A percentile compares a stretch with the other conserved stretches of the same genome.
These are phyloP conservation scores for Eutreptiella sp. DNA, from an alignment of 208 protist genomes.

Conservation along the genomic window DNA sequence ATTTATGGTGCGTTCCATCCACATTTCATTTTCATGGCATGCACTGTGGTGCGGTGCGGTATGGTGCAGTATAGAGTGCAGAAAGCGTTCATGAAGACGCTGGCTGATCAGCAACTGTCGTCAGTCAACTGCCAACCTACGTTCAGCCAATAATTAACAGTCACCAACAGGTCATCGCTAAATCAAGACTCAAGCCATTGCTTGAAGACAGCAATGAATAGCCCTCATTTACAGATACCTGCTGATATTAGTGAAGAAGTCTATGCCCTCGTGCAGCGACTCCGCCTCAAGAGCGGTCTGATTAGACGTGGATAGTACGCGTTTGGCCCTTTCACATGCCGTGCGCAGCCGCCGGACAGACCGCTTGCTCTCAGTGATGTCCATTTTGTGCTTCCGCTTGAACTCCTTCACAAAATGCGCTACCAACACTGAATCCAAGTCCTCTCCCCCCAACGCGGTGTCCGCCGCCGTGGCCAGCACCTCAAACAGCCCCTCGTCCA, in stretches of 20 bases:
- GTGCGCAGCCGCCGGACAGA: conserved; percentile 80
- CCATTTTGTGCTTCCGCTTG: conserved; percentile 27
- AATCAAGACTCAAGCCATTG: no score
- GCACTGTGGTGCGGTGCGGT: no score
- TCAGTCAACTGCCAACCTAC: no score
- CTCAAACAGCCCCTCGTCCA: conserved; percentile 88
- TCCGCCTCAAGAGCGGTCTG: conserved; percentile 77
- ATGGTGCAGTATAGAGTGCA: no score
- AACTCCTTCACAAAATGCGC: conserved; percentile 75
- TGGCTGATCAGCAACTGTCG: no score
- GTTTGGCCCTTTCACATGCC: conserved; percentile 83
- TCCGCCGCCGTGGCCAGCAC: conserved; percentile 86
- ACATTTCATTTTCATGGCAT: no score
- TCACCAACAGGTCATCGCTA: no score
- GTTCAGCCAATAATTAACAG: no score
- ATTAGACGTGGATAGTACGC: conserved; percentile 53
- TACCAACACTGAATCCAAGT: conserved; percentile 81
- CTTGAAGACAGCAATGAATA: no score
- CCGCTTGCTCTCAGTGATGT: neutral
- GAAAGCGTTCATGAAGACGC: no score
- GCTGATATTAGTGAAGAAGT: conserved; percentile 80
- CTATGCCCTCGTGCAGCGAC: conserved; percentile 75
- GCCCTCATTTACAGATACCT: no score
- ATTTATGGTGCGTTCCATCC: no score
- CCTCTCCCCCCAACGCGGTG: conserved; percentile 90